These are phyloP conservation scores for Haplosporangium gracile DNA, from an alignment of 192 early-diverging fungal genomes.

Conservation along the genomic window DNA sequence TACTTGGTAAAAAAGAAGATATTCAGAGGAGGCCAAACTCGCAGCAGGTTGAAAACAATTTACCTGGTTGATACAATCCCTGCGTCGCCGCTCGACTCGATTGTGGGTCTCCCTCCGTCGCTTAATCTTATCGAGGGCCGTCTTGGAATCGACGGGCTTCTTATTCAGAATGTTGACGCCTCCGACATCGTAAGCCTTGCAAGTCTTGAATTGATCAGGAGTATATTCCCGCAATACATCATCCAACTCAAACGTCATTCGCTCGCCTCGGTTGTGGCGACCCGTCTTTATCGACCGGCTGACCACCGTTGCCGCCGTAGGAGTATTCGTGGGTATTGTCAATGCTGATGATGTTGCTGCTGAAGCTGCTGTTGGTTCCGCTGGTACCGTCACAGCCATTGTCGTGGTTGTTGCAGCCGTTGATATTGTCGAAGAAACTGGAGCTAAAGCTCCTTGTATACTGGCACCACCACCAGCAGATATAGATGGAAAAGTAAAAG, in stretches of 20 bases:
- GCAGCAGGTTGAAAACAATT: neutral
- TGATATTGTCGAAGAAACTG: neutral
- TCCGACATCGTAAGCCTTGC: slow-evolving; percentile 62
- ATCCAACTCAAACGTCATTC: slow-evolving; percentile 48
- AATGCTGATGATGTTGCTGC: slow-evolving; percentile 2
- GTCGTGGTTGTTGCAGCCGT: neutral
- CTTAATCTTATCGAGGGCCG: slow-evolving; percentile 75
- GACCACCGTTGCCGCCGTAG: neutral
- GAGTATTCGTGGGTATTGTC: neutral
- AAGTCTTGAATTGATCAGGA: slow-evolving; percentile 52
- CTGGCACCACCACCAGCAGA: neutral
- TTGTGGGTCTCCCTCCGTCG: slow-evolving; percentile 81
- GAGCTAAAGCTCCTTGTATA: neutral
- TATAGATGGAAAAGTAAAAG: neutral
- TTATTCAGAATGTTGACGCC: slow-evolving; percentile 83
- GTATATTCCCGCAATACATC: slow-evolving; percentile 45
- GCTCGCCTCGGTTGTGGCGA: slow-evolving; percentile 26
- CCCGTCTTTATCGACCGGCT: neutral
- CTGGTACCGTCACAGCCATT: neutral
- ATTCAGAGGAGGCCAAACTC: neutral
- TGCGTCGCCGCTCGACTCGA: slow-evolving; percentile 77
- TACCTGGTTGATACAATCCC: slow-evolving; percentile 71
- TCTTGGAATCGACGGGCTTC: slow-evolving; percentile 77
- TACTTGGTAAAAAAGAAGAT: neutral
- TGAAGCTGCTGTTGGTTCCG: neutral